phyloP scores from a whole-genome alignment of 768 basidiomycete genomes.

The Boletus rex-veris region DNA sequence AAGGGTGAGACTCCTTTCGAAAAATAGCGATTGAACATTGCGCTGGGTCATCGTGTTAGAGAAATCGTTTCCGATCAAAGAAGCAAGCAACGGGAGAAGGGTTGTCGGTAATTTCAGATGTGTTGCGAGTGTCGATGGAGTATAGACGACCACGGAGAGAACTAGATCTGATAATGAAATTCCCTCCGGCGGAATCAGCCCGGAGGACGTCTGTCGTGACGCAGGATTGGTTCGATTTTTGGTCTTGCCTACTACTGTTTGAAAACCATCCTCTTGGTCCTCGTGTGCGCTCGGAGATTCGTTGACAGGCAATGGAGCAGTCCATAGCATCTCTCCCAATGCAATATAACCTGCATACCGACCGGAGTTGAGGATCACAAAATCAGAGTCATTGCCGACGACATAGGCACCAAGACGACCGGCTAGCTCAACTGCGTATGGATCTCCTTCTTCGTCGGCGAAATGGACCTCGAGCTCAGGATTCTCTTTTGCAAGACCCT shows the following conservation, averaged over 20 bases:
- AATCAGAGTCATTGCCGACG: conserved; percentile 79
- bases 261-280: conserved; percentile 54
- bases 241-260: conserved; percentile 51
- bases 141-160: conserved; percentile 57
- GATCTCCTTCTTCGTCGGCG: conserved; percentile 81
- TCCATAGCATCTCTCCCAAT: conserved; percentile 74
- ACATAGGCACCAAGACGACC: conserved; percentile 72
- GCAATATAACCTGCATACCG: conserved; percentile 79
- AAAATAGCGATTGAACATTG: conserved; percentile 61
- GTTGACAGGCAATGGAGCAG: conserved; percentile 23
- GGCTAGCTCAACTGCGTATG: conserved; percentile 81
- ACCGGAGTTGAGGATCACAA: conserved; percentile 70
- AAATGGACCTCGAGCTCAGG: conserved; percentile 54
- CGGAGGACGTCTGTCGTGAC: conserved; percentile 19
- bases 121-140: conserved; percentile 55
- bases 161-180: conserved; percentile 36
- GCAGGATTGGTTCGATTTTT: conserved; percentile 43
- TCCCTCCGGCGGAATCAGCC: conserved; percentile 54
- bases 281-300: conserved; percentile 19
- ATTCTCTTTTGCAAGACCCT: conserved; percentile 33
- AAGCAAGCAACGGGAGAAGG: conserved; percentile 73
- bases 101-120: conserved; percentile 66
- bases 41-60: conserved; percentile 46
- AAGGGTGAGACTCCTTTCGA: conserved; percentile 54
- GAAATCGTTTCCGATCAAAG: conserved; percentile 80